Evolutionary conservation across 2,329 filamentous ascomycete species (phyloP), one percentile per base, ranked within the genome.

Genomic region (Rutstroemia sp.): DNA sequence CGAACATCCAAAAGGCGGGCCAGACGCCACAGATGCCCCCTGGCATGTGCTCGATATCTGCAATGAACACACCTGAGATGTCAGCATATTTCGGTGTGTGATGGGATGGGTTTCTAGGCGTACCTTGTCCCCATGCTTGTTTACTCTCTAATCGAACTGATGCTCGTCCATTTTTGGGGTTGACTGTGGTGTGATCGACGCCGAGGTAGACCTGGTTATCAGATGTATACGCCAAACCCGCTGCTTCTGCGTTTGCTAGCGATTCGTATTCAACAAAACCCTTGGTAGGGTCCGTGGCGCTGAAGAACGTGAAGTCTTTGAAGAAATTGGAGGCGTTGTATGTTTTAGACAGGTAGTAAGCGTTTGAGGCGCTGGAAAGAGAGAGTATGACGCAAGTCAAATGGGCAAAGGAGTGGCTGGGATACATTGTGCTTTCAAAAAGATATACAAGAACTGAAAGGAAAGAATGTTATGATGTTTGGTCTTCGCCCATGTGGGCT

Each of bases 1-100:
- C 61, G 37, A 59, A 53, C 50, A 60, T 60, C 60, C 61, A 63
- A 42, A 75, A 46, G 76, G 74, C 64, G 6, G 75, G 75, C 76
- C 75, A 78, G 12, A 69, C 72, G 51, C 76, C 76, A 21, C 54
- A 51, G 16, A 46, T 38, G 6, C 47, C 39, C 6, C 27, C 39
- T 4, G 54, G 86, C 85, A 91, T 90, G 63, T 91, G 87, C 17
- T 76, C 75, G 51, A 90, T 79, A 67, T 91, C 87, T 21, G 86
- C 76, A 50, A 91, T 83, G 90, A 82, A 9, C 90, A 77, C 30
- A 21, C 54, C 54, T 47, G 38, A 4, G 46, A 2, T 16, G 16
- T 34, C n/a, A 27, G 21, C 7, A 41, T 27, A 27, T 8, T 27
- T 27, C 25, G 25, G 41, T 7, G 7, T n/a, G 25, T 37, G 38